Conservation (phyloP, 257 asterid species). For the Solanum tarijense region DNA sequence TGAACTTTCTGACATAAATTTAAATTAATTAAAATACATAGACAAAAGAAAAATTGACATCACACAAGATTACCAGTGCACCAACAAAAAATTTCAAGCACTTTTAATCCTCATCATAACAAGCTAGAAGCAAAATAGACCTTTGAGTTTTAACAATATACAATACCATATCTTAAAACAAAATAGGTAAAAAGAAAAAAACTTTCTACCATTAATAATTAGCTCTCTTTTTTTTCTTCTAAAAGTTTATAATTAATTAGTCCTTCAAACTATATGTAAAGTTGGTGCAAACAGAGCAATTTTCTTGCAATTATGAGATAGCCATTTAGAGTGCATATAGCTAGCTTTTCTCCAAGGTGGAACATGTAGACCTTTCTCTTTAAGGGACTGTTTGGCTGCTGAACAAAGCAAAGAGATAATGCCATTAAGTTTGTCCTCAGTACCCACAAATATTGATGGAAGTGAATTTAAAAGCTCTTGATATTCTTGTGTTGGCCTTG, state of each 20-base stretch:
- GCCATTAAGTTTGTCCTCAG: slow-evolving; percentile 32
- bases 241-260: neutral
- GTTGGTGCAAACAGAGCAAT: neutral
- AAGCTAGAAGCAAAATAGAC: neutral
- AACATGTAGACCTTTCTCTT: slow-evolving; percentile 35
- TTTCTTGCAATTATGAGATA: slow-evolving; percentile 35
- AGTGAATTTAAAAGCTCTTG: slow-evolving; percentile 35
- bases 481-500: slow-evolving; percentile 42
- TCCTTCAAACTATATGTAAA: neutral
- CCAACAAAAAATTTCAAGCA: neutral
- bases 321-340: slow-evolving; percentile 56
- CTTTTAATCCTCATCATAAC: neutral
- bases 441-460: slow-evolving; percentile 49
- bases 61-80: neutral
- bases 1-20: neutral
- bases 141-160: neutral
- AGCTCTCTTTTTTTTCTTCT: neutral
- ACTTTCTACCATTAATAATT: neutral
- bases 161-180: neutral
- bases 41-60: neutral
- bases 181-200: neutral
- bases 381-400: slow-evolving; percentile 53
- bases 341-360: slow-evolving; percentile 61
- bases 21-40: neutral
- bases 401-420: slow-evolving; percentile 33